phyloP scores from a whole-genome alignment of 1,284 basidiomycete genomes.

The Vanrija sp. region DNA sequence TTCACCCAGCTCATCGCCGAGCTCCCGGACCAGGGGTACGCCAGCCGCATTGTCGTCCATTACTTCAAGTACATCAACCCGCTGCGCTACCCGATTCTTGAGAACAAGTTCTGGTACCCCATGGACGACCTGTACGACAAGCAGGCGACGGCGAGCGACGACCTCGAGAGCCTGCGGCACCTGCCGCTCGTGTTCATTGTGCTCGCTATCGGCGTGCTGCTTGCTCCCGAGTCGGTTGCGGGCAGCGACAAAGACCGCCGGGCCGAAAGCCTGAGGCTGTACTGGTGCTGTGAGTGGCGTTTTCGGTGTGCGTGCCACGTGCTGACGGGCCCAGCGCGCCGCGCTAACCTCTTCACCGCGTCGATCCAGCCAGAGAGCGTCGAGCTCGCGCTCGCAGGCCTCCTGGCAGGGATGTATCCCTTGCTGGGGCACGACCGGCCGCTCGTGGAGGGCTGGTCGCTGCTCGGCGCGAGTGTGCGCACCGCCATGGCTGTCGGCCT shows the following conservation, averaged over 20 bases:
- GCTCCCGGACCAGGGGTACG: too few relatives aligned
- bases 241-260: slow-evolving; percentile 65
- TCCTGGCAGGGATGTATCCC: slow-evolving; percentile 63
- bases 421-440: slow-evolving; percentile 55
- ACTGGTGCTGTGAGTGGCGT: slow-evolving; percentile 71
- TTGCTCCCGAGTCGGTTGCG: slow-evolving; percentile 71
- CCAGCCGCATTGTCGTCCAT: too few relatives aligned
- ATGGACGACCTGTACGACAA: too few relatives aligned
- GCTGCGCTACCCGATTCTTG: too few relatives aligned
- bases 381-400: too few relatives aligned
- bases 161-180: slow-evolving; percentile 5
- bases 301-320: too few relatives aligned
- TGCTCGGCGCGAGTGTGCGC: slow-evolving; percentile 78
- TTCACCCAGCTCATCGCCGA: too few relatives aligned
- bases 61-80: too few relatives aligned
- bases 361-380: slow-evolving; percentile 69
- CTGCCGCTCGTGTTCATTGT: slow-evolving; percentile 81
- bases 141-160: too few relatives aligned
- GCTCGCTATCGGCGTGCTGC: slow-evolving; percentile 72
- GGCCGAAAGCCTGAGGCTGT: slow-evolving; percentile 71
- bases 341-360: slow-evolving; percentile 72
- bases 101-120: too few relatives aligned
- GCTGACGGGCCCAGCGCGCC: slow-evolving; percentile 56
- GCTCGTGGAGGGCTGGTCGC: slow-evolving; percentile 73
- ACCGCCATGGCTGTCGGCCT: slow-evolving; percentile 85